A percentile compares a stretch with the other conserved stretches of the same genome.
phyloP scores from a whole-genome alignment of 2,329 filamentous ascomycete genomes.

The Cladophialophora psammophila region DNA sequence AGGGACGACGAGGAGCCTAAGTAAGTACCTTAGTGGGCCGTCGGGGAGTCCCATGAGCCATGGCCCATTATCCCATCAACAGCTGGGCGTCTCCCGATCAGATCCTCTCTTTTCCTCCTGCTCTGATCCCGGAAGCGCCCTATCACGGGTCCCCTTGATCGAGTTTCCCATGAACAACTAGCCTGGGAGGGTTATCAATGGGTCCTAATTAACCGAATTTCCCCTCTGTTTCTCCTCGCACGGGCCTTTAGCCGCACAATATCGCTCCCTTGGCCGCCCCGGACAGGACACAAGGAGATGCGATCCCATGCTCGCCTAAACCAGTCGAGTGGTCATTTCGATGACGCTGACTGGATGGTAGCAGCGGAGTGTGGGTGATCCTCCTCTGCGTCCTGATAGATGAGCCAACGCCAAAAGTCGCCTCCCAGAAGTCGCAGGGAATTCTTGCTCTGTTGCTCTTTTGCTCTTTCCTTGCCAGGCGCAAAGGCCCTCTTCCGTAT shows the following conservation, averaged over 20 bases:
- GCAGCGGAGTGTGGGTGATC: not conserved
- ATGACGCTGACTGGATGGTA: slow-evolving; percentile 19
- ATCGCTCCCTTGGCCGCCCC: not conserved
- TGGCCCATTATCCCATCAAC: slow-evolving; percentile 13
- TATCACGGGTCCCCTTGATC: slow-evolving; percentile 7
- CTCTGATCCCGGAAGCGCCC: slow-evolving; percentile 9
- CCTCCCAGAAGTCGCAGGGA: not conserved
- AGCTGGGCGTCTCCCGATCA: slow-evolving; percentile 16
- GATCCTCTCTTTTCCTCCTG: slow-evolving; percentile 19
- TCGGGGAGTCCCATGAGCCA: slow-evolving; percentile 1
- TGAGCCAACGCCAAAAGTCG: slow-evolving; percentile 7
- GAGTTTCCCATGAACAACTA: slow-evolving; percentile 5
- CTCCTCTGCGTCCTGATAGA: slow-evolving; percentile 12
- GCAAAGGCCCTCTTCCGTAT: not conserved
- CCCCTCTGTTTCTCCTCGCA: slow-evolving; percentile 13
- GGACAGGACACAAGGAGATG: not conserved
- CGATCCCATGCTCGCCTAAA: slow-evolving; percentile 15
- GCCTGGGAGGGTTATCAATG: slow-evolving; percentile 5
- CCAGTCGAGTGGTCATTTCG: slow-evolving; percentile 5
- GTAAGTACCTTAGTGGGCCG: no score
- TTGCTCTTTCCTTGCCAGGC: not conserved
- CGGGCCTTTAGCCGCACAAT: slow-evolving; percentile 17
- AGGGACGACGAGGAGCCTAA: not conserved
- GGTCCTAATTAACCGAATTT: slow-evolving; percentile 20
- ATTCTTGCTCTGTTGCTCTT: not conserved